Percentiles rank a stretch among this genome's conserved stretches.
Conservation (phyloP, 768 basidiomycete genomes). For the Coprinopsis sp. region DNA sequence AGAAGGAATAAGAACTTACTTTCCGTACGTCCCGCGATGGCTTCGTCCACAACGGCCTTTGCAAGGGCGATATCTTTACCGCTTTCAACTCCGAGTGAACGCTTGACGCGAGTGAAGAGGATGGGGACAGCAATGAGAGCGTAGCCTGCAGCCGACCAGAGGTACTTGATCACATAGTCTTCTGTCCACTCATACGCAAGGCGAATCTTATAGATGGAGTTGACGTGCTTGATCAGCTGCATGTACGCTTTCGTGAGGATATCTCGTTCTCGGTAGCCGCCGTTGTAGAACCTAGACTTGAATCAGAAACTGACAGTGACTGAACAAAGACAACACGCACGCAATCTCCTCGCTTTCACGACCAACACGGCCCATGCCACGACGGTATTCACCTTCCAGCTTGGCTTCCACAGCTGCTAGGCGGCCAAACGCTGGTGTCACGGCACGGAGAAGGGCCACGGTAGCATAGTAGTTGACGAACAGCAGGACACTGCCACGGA, state of each 20-base stretch:
- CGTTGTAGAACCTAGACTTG: slow-evolving; percentile 77
- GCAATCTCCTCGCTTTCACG: slow-evolving; percentile 92
- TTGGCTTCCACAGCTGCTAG: slow-evolving; percentile 85
- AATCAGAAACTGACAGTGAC: neutral
- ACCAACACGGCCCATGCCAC: slow-evolving; percentile 80
- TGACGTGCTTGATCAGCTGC: slow-evolving; percentile 80
- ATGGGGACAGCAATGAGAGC: slow-evolving; percentile 88
- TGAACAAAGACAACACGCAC: slow-evolving; percentile 36
- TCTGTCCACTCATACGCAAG: slow-evolving; percentile 95
- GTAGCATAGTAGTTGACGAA: slow-evolving; percentile 87
- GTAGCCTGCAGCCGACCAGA: slow-evolving; percentile 94
- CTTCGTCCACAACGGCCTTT: slow-evolving; percentile 25
- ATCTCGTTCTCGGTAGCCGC: slow-evolving; percentile 75
- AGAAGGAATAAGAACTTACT: slow-evolving; percentile 26
- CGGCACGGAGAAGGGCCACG: slow-evolving; percentile 72
- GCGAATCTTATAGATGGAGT: slow-evolving; percentile 89
- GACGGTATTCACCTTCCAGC: slow-evolving; percentile 87
- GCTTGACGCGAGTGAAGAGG: slow-evolving; percentile 58
- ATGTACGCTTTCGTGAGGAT: slow-evolving; percentile 78
- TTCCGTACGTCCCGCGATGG: slow-evolving; percentile 44
- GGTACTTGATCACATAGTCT: slow-evolving; percentile 94
- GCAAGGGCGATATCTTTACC: slow-evolving; percentile 2
- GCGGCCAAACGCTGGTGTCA: slow-evolving; percentile 89
- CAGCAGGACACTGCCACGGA: slow-evolving; percentile 75
- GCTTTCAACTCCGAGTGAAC: slow-evolving; percentile 28